Percentiles rank a stretch among this genome's conserved stretches.
Conservation (phyloP, 805 yeast species). For the Sugiyamaella chiloensis region DNA sequence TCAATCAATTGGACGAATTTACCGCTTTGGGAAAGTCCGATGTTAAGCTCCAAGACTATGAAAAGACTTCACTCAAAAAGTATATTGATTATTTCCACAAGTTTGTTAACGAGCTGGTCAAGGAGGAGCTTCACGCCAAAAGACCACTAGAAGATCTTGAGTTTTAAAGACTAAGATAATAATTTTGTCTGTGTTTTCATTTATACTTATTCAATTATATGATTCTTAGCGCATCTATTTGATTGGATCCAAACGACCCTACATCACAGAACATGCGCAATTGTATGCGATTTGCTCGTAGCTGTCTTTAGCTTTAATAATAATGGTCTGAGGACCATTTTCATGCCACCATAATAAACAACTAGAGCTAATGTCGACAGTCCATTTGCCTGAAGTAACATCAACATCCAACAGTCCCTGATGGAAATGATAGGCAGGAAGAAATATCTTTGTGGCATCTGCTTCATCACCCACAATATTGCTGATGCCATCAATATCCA, state of each 20-base stretch:
- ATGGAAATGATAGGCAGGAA: slow-evolving; percentile 73
- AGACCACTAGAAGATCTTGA: slow-evolving; percentile 39
- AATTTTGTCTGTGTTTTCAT: neutral
- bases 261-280: slow-evolving; percentile 18
- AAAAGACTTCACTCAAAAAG: slow-evolving; percentile 66
- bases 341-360: slow-evolving; percentile 68
- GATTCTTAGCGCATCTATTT: neutral
- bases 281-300: slow-evolving; percentile 9
- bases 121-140: slow-evolving; percentile 45
- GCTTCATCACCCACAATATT: slow-evolving; percentile 23
- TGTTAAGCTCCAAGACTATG: slow-evolving; percentile 42
- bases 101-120: slow-evolving; percentile 56
- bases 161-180: no score
- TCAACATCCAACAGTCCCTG: slow-evolving; percentile 46
- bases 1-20: slow-evolving; percentile 54
- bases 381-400: slow-evolving; percentile 55
- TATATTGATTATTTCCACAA: slow-evolving; percentile 63
- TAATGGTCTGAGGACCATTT: slow-evolving; percentile 12
- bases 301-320: neutral
- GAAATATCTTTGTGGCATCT: slow-evolving; percentile 56
- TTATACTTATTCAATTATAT: no score
- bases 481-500: slow-evolving; percentile 41
- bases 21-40: slow-evolving; percentile 26
- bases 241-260: slow-evolving; percentile 3
- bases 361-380: slow-evolving; percentile 50